Evolutionary conservation across 106 monocot species (phyloP).

Genomic region (Phalaenopsis equestris): DNA sequence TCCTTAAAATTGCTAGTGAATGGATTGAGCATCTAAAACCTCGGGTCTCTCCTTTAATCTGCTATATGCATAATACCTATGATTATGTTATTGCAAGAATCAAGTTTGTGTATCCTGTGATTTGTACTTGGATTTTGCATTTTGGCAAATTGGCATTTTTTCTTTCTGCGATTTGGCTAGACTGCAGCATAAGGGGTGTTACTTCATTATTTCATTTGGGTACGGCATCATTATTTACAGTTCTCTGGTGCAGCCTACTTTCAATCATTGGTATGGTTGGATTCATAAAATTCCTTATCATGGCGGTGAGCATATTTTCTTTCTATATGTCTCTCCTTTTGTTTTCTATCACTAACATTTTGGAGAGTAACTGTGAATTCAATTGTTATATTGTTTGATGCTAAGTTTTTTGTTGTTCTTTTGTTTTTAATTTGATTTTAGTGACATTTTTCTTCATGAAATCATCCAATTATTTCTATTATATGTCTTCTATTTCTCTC

Average conservation of each 20-base stretch:
- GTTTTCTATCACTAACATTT: background rate
- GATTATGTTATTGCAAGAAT: conserved; percentile 30
- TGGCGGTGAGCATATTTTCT: conserved; percentile 32
- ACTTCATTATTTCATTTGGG: conserved; percentile 75
- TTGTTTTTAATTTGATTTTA: background rate
- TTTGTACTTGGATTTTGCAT: conserved; percentile 42
- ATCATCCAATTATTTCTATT: background rate
- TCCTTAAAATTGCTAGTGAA: conserved; percentile 27
- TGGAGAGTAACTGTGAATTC: background rate
- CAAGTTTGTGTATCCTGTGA: conserved; percentile 41
- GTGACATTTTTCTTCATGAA: background rate
- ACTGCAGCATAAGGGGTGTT: conserved; percentile 69
- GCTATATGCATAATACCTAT: conserved; percentile 16
- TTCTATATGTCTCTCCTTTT: background rate
- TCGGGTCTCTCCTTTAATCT: conserved; percentile 22
- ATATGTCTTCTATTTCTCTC: background rate
- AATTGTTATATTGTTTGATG: background rate
- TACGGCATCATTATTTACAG: conserved; percentile 67
- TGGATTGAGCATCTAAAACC: conserved; percentile 64
- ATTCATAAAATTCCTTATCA: conserved; percentile 52
- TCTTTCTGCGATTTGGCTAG: conserved; percentile 64
- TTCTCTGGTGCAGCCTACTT: conserved; percentile 73
- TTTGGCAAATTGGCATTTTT: conserved; percentile 52
- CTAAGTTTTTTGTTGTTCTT: background rate
- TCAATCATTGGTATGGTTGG: conserved; percentile 77